phyloP scores from a whole-genome alignment of 2,329 filamentous ascomycete species.

The Diaporthe sp. region DNA sequence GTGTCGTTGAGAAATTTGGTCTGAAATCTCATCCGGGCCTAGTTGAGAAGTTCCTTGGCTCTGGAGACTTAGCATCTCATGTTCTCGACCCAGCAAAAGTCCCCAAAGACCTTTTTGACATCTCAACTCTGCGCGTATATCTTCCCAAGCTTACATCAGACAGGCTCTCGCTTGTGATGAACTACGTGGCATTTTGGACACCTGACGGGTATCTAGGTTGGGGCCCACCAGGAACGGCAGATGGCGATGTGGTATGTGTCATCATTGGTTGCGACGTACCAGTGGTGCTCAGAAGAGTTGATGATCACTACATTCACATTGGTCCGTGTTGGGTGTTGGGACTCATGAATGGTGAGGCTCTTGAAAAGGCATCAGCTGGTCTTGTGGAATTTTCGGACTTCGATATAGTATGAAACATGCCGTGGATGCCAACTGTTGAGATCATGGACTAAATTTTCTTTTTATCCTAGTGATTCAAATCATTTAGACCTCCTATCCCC shows the following conservation, averaged over 20 bases:
- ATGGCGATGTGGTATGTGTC: not conserved
- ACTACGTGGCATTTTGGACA: slow-evolving; percentile 20
- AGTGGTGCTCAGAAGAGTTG: not conserved
- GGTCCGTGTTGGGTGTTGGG: slow-evolving; percentile 17
- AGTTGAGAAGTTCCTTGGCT: not conserved
- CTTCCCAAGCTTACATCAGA: slow-evolving; percentile 2
- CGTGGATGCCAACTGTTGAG: not conserved
- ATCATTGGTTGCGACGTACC: slow-evolving; percentile 10
- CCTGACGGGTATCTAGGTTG: slow-evolving; percentile 8
- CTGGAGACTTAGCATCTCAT: not conserved
- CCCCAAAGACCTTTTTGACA: not conserved
- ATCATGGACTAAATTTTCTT: no score
- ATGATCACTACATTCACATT: slow-evolving; percentile 1
- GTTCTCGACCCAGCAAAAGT: not conserved
- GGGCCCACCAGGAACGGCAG: not conserved
- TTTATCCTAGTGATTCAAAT: no score
- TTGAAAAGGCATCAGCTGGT: not conserved
- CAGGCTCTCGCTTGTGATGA: slow-evolving; percentile 3
- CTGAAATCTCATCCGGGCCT: not conserved
- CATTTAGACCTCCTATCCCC: no score
- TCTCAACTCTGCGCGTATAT: not conserved
- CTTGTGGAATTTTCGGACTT: not conserved
- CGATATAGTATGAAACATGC: not conserved
- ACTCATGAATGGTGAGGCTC: slow-evolving; percentile 1
- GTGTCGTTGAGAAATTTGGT: not conserved